phyloP scores from a whole-genome alignment of 257 asterid species.

The Cynanchum wilfordii region DNA sequence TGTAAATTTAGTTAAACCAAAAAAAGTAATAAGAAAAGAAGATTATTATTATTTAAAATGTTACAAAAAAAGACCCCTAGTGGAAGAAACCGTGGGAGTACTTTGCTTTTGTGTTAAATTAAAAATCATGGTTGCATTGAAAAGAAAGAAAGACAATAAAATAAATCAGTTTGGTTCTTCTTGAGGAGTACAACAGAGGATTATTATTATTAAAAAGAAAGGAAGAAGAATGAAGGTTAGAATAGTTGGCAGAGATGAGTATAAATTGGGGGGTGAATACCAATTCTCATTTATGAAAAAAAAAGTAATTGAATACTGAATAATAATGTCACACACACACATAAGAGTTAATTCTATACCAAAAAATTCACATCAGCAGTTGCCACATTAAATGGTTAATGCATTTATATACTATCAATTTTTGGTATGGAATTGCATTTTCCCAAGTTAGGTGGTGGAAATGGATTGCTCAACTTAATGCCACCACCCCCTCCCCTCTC shows the following conservation, averaged over 20 bases:
- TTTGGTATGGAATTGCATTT: conserved; percentile 6
- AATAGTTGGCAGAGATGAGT: background rate
- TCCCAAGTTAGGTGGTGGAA: conserved; percentile 5
- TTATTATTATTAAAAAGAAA: background rate
- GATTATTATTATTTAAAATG: too few relatives aligned
- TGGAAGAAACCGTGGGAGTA: too few relatives aligned
- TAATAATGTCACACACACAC: conserved; percentile 1
- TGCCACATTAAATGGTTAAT: background rate
- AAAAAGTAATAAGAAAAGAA: too few relatives aligned
- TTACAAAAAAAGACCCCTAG: too few relatives aligned
- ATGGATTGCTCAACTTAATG: conserved; percentile 3
- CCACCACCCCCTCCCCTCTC: background rate
- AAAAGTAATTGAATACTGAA: conserved; percentile 1
- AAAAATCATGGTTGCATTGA: background rate
- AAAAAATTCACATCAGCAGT: conserved; percentile 8
- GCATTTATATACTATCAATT: background rate
- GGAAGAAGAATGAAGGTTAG: background rate
- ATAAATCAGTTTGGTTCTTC: background rate
- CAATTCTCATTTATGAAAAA: conserved; percentile 6
- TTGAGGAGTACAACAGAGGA: background rate
- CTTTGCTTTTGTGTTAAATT: too few relatives aligned
- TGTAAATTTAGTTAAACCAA: too few relatives aligned
- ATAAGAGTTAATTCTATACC: conserved; percentile 5
- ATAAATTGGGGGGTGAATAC: background rate
- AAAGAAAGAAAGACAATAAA: background rate